Conservation (phyloP, 2,329 filamentous ascomycete genomes). For the Coniella vitis region DNA sequence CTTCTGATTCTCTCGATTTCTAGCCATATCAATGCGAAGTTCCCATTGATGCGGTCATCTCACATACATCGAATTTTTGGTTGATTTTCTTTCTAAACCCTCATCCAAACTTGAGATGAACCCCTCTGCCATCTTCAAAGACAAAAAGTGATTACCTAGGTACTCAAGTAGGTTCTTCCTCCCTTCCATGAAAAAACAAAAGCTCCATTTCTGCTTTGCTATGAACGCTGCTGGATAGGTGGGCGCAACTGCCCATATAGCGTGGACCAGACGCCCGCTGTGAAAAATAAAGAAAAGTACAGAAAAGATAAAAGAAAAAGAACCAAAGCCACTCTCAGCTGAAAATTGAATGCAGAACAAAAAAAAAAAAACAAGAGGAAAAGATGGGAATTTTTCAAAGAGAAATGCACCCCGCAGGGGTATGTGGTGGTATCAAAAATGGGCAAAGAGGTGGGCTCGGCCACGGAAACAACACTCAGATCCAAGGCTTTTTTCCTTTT, state of each 20-base stretch:
- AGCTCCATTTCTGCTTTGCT: background rate
- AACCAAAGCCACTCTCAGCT: too few relatives aligned
- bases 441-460: conserved; percentile 7
- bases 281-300: background rate
- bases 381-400: background rate
- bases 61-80: too few relatives aligned
- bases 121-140: too few relatives aligned
- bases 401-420: conserved; percentile 1
- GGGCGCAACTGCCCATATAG: background rate
- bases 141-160: background rate
- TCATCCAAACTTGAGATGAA: too few relatives aligned
- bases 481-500: conserved; percentile 13
- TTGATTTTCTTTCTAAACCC: too few relatives aligned
- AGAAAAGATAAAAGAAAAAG: background rate
- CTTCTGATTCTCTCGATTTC: too few relatives aligned
- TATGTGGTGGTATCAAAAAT: conserved; percentile 16
- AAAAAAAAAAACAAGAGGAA: background rate
- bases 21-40: too few relatives aligned
- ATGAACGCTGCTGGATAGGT: conserved; percentile 3
- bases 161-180: background rate
- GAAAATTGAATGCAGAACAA: background rate
- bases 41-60: too few relatives aligned
- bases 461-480: conserved; percentile 9
- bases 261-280: conserved; percentile 1
- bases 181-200: background rate